phyloP scores from a whole-genome alignment of 257 asterid genomes.

The Solanum bulbocastanum region DNA sequence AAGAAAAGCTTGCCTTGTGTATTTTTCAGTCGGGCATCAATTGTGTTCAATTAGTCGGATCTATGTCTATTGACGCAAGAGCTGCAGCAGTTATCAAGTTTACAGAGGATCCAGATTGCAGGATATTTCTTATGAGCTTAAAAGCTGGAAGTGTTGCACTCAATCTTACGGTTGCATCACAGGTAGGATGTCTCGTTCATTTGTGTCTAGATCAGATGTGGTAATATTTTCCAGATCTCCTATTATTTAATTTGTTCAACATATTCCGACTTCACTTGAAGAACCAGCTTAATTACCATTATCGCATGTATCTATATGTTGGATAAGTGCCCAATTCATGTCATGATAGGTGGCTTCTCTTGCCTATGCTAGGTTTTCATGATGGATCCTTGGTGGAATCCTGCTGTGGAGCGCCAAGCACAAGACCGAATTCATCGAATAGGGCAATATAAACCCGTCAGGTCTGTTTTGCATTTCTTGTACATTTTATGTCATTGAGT shows the following conservation, averaged over 20 bases:
- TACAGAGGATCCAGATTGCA: slow-evolving; percentile 67
- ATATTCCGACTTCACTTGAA: neutral
- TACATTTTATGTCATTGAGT: neutral
- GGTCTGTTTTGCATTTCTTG: slow-evolving; percentile 23
- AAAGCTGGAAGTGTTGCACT: slow-evolving; percentile 98
- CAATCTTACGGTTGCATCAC: slow-evolving; percentile 92
- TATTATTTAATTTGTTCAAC: neutral
- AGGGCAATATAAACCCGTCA: slow-evolving; percentile 85
- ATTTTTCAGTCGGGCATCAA: slow-evolving; percentile 59
- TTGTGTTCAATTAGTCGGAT: slow-evolving; percentile 81
- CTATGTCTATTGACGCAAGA: slow-evolving; percentile 81
- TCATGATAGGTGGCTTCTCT: neutral
- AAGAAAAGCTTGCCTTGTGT: neutral
- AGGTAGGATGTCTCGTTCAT: slow-evolving; percentile 31
- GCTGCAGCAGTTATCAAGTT: slow-evolving; percentile 73
- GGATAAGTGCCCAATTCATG: neutral
- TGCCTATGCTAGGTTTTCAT: slow-evolving; percentile 54
- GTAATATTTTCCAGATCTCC: neutral
- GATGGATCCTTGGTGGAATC: slow-evolving; percentile 99
- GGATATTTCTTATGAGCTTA: slow-evolving; percentile 85
- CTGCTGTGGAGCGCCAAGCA: slow-evolving; percentile 93
- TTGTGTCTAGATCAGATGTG: neutral
- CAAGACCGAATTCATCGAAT: slow-evolving; percentile 94
- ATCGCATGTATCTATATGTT: neutral
- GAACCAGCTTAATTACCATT: neutral